Evolutionary conservation across 441 rosid species (phyloP), one percentile per base, ranked within the genome.

Genomic region (Raphanus hybrid): DNA sequence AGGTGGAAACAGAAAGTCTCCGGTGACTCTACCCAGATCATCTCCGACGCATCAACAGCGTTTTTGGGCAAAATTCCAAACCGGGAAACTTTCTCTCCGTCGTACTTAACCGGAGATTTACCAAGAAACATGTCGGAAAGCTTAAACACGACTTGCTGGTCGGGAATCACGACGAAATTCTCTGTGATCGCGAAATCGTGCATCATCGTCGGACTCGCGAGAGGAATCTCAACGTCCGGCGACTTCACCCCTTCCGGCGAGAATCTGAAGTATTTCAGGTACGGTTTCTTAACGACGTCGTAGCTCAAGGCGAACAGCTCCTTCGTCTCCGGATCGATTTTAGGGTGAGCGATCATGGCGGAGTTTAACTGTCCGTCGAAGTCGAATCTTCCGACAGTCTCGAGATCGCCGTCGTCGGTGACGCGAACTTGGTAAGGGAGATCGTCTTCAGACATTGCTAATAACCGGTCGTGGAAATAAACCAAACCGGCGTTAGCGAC

Each of bases 371-470:
- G 90, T 1, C 85, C 85, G 41, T 78, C 75, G 74, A 91, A 91
- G 78, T 83, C 75, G 81, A 81, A 86, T 43, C 97, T 75, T 0
- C 90, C 91, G 6, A 85, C 87, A 0, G 97, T 91, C 65, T 90
- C 75, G 14, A 91, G 84, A 77, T 91, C 94, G n/a, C 91, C 93
- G 2, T 74, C 59, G 1, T 82, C 37, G 12, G 89, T 84, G 71
- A 91, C 69, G 4, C 90, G 80, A 0, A 91, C 88, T 18, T 91
- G 97, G 75, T 91, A 91, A 52, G 97, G 97, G 6, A 90, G 83
- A 60, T 91, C 97, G 23, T 91, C 97, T 60, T 91, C 97, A 8
- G 94, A 91, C 94, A 90, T 90, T 0, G 97, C 97, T 35, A 91
- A 84, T 41, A 91, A 86, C 55, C 92, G 85, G 80, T 81, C 77